A percentile compares a stretch with the other conserved stretches of the same genome.
These are phyloP conservation scores for Talaromyces albobiverticillius DNA, from an alignment of 2,329 filamentous ascomycete species.

Conservation along the genomic window DNA sequence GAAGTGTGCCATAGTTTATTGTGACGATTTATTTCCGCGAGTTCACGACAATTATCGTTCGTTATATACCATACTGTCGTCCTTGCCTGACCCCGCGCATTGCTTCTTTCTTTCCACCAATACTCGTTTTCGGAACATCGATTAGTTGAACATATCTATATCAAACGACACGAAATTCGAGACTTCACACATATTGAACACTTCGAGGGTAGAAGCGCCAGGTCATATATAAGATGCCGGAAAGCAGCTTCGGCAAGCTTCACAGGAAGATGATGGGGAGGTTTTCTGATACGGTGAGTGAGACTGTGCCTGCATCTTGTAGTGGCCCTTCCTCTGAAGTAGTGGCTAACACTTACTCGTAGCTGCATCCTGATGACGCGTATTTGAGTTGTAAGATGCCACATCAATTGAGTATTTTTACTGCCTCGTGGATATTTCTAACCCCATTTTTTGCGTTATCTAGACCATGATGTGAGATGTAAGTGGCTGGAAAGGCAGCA, in stretches of 20 bases:
- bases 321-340: no score
- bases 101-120: not conserved
- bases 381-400: conserved; percentile 65
- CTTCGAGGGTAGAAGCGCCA: not conserved
- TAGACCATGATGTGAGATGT: conserved; percentile 66
- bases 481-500: conserved; percentile 31
- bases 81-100: not conserved
- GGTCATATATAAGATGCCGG: conserved; percentile 6
- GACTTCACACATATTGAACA: not conserved
- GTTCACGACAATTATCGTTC: not conserved
- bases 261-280: conserved; percentile 36
- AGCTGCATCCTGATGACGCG: conserved; percentile 61
- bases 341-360: not conserved
- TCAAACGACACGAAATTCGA: not conserved
- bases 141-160: not conserved
- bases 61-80: not conserved
- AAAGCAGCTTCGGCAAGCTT: conserved; percentile 22
- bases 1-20: not conserved
- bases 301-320: not conserved
- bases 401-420: not conserved
- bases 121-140: not conserved
- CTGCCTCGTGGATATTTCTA: not conserved
- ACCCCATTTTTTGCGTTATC: not conserved
- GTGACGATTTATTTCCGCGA: no score
- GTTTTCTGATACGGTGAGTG: conserved; percentile 36